Evolutionary conservation across 805 yeast genomes (phyloP).

Genomic region (Tetrapisispora iriomotensis): DNA sequence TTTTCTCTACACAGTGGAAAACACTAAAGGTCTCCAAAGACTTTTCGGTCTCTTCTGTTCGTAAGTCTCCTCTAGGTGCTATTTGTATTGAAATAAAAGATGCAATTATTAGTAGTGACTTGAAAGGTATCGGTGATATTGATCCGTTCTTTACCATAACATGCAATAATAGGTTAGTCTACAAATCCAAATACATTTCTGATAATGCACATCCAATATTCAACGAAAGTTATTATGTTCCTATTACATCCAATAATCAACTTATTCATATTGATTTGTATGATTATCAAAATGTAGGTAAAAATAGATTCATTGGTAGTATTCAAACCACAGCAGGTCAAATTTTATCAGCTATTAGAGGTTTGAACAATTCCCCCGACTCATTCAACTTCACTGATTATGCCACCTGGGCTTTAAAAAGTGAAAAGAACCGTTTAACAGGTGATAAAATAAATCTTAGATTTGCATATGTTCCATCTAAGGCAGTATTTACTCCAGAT

Average conservation of each 20-base stretch:
- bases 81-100: conserved; percentile 48
- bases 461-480: conserved; percentile 54
- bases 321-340: conserved; percentile 41
- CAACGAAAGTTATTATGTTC: conserved; percentile 49
- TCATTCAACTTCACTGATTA: conserved; percentile 32
- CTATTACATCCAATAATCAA: conserved; percentile 52
- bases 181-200: conserved; percentile 44
- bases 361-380: neutral
- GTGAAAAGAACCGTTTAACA: conserved; percentile 33
- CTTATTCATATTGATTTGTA: conserved; percentile 46
- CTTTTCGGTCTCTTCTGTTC: conserved; percentile 36
- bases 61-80: conserved; percentile 50
- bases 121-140: conserved; percentile 61
- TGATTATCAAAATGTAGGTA: conserved; percentile 57
- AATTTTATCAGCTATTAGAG: conserved; percentile 25
- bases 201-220: conserved; percentile 49
- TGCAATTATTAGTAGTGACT: conserved; percentile 39
- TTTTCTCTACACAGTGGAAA: conserved; percentile 57
- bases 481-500: conserved; percentile 50
- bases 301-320: conserved; percentile 56
- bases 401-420: conserved; percentile 21
- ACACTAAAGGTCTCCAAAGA: conserved; percentile 50
- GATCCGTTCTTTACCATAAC: conserved; percentile 64
- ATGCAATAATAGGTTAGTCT: conserved; percentile 48
- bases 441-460: conserved; percentile 46